These are phyloP conservation scores for Fusarium haematococcum DNA, from an alignment of 2,329 filamentous ascomycete species.

Conservation along the genomic window DNA sequence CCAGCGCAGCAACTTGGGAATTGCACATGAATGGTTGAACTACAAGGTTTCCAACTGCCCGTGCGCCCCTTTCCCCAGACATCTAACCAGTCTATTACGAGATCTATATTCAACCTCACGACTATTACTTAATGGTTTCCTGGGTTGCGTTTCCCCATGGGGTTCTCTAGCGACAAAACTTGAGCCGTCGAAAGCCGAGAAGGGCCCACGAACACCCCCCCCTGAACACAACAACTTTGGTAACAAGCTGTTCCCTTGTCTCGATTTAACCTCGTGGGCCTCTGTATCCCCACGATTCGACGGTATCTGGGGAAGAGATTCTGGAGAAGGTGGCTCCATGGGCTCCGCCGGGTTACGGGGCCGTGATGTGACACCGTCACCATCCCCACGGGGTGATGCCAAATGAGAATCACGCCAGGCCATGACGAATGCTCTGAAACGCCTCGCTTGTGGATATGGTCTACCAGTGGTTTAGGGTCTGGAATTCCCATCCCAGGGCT, in stretches of 20 bases:
- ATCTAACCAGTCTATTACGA: constrained; percentile 25
- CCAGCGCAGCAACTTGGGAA: not conserved
- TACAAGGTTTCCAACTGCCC: not conserved
- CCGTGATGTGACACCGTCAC: not conserved
- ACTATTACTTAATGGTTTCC: constrained; percentile 34
- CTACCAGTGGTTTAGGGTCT: not conserved
- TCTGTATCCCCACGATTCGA: constrained; percentile 4
- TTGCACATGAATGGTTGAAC: not conserved
- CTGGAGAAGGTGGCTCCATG: constrained; percentile 15
- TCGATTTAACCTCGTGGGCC: constrained; percentile 27
- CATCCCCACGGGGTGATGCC: not conserved
- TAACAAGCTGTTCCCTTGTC: not conserved
- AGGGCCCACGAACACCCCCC: constrained; percentile 9
- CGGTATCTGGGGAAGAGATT: constrained; percentile 3
- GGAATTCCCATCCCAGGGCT: not conserved
- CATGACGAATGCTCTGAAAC: not conserved
- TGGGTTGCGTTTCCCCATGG: constrained; percentile 18
- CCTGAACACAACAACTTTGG: not conserved
- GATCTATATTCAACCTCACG: constrained; percentile 12
- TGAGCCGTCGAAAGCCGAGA: constrained; percentile 29
- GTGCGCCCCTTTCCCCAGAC: constrained; percentile 32
- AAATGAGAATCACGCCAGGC: not conserved
- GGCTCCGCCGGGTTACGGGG: constrained; percentile 10
- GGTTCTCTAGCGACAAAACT: constrained; percentile 4
- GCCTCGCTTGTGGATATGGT: not conserved